Evolutionary conservation across 1,139 yeast genomes (phyloP), one percentile per base, ranked within the genome.

Genomic region (Waltiozyma sp.): DNA sequence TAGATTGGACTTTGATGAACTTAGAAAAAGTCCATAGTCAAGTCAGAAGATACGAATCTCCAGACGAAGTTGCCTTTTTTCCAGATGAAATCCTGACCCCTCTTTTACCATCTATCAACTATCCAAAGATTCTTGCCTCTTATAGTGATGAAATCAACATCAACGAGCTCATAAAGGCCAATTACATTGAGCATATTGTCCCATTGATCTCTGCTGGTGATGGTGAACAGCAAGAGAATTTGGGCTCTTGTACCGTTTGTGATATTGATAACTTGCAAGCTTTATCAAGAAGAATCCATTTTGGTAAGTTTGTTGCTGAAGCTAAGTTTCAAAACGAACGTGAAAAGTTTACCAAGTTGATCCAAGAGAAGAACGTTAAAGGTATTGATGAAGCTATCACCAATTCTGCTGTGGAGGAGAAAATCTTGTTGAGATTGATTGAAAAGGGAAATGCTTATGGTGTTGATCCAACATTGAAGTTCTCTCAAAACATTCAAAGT

Each of bases 271-370:
- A 85, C 52, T 70, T 91, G 50, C 96, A 89, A 61, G 80, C 95
- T 5, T 66, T 91, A 40, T 84, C 95, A n/a, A 73, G 98, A 56
- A 75, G 98, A 59, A 87, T 91, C 52, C 98, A 91, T 64, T 91
- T 91, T 64, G 98, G 97, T 42, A 86, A 84, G 63, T 91, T 91
- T 67, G 98, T 91, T 6, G 98, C 98, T 6, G 98, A 91, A 60
- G 83, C 95, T 38, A 91, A 91, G 64, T 91, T 77, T 61, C 81
- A 72, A 55, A 64, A 70, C 26, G 94, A 89, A 51, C 73, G 69
- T 38, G 85, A 75, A 42, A 62, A 62, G 43, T 88, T 80, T 64
- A 77, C 75, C 2, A 65, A 72, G 53, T 65, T 88, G 54, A 91
- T 91, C 52, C 60, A 67, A 49, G 75, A 71, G 1, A 72, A 68